phyloP scores from a whole-genome alignment of 768 basidiomycete genomes.

The Suillus bovinus region DNA sequence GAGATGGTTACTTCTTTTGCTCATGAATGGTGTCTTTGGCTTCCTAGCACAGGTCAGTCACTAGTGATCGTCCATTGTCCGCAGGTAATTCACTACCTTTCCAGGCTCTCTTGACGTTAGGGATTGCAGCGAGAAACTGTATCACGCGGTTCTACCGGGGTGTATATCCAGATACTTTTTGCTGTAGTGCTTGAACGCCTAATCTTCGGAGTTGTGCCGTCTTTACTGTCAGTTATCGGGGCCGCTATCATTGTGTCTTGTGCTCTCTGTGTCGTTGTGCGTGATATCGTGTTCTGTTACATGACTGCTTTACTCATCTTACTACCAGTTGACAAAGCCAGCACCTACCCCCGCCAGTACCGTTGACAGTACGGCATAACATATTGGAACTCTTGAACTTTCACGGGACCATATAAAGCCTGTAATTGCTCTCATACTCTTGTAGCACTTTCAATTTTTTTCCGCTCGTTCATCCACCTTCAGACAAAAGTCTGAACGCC shows the following conservation, averaged over 20 bases:
- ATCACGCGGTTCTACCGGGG: constrained; percentile 57
- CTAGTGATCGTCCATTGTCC: neutral
- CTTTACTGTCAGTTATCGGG: constrained; percentile 60
- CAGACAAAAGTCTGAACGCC: neutral
- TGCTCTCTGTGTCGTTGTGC: constrained; percentile 67
- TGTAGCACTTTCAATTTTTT: neutral
- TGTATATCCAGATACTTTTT: constrained; percentile 66
- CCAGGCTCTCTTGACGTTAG: constrained; percentile 57
- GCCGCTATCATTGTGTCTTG: constrained; percentile 62
- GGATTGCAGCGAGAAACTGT: constrained; percentile 68
- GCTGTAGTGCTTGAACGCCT: constrained; percentile 64
- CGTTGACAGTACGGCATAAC: neutral
- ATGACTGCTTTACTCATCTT: neutral
- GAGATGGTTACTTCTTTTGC: constrained; percentile 17
- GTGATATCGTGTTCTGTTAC: constrained; percentile 17
- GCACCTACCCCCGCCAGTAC: neutral
- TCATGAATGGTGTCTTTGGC: constrained; percentile 19
- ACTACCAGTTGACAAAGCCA: neutral
- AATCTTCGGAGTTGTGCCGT: constrained; percentile 61
- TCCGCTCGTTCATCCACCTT: neutral
- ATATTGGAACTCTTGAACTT: neutral
- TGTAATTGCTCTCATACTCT: neutral
- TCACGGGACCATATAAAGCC: neutral
- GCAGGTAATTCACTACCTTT: neutral
- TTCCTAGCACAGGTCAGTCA: constrained; percentile 20